Base-by-base conservation (phyloP, 2,329 filamentous ascomycete species). In the Alternaria ventricosa region DNA sequence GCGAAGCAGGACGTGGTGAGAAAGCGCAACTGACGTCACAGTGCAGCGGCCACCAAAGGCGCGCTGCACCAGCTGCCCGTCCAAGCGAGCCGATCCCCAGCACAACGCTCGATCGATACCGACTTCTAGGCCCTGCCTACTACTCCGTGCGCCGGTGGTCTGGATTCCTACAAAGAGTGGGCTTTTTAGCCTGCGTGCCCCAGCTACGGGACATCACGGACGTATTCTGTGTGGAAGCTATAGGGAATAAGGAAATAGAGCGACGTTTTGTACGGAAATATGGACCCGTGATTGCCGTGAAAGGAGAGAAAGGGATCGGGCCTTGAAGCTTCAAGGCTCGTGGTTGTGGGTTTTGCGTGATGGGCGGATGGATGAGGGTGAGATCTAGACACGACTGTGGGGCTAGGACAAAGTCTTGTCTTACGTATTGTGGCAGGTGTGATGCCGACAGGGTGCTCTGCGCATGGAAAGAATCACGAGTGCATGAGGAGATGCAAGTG, bases 41-140 rank as follows among this genome's bases (percentile, higher is more conserved):
- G 36, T 57, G 65, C 64, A 67, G 64, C 61, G 62, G 67, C 15
- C 47, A 55, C 62, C 54, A 61, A 62, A 55, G 59, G 59, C 28
- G 56, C 64, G 46, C 46, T 65, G 55, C 44, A 53, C 56, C 46
- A 30, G 8, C n/a, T 45, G 13, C 46, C 55, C 36, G 36, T 27
- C 27, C 27, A 15, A 50, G 25, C 23, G 15, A 47, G 15, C 28
- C 60, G 65, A 69, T 69, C 49, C 28, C 50, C 65, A 65, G 63
- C 65, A n/a, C 47, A 56, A 49, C 25, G 13, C 9, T 27, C 56
- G 67, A 69, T 69, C 63, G 54, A 64, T 66, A 30, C 25, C 36
- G 15, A 55, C 36, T 22, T 58, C 25, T 41, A 53, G 46, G 12
- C 30, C 47, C 22, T 36, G 43, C 15, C 25, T 18, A 23, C 25